Conservation (phyloP, 768 basidiomycete species). For the Boletus rubroflammeus region DNA sequence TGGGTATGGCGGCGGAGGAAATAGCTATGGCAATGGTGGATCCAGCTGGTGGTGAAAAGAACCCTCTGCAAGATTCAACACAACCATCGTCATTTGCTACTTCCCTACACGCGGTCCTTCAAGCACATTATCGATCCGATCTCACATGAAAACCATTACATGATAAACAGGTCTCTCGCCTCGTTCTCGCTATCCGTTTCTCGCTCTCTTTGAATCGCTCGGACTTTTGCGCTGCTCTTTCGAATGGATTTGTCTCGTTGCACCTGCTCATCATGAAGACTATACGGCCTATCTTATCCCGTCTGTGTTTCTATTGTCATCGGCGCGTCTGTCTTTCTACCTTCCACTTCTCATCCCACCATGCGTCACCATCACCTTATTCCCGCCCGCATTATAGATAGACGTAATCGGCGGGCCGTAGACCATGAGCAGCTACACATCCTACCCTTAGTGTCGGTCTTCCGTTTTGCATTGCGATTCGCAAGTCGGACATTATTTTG, state of each 20-base stretch:
- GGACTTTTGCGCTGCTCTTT: constrained; percentile 64
- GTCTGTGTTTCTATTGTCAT: constrained; percentile 38
- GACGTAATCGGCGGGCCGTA: constrained; percentile 43
- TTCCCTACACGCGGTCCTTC: constrained; percentile 7
- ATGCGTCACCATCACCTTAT: constrained; percentile 28
- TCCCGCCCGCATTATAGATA: constrained; percentile 36
- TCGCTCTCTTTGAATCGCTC: constrained; percentile 33
- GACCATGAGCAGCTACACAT: constrained; percentile 43
- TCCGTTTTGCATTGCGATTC: constrained; percentile 52
- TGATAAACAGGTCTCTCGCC: constrained; percentile 14
- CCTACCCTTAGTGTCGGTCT: constrained; percentile 39
- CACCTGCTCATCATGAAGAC: constrained; percentile 46
- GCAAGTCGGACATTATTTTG: constrained; percentile 44
- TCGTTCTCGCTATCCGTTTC: constrained; percentile 24
- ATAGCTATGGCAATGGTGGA: constrained; percentile 31
- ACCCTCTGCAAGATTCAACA: constrained; percentile 5
- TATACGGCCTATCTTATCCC: constrained; percentile 40
- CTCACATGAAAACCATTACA: constrained; percentile 25
- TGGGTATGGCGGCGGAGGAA: constrained; percentile 28
- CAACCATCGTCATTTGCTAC: constrained; percentile 9
- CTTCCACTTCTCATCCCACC: constrained; percentile 6
- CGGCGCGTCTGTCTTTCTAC: constrained; percentile 27
- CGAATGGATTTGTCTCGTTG: constrained; percentile 54
- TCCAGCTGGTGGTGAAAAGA: constrained; percentile 49
- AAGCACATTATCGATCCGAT: constrained; percentile 17